Evolutionary conservation across 345 rosid genomes (phyloP).

Genomic region (Crucihimalaya himalaica): DNA sequence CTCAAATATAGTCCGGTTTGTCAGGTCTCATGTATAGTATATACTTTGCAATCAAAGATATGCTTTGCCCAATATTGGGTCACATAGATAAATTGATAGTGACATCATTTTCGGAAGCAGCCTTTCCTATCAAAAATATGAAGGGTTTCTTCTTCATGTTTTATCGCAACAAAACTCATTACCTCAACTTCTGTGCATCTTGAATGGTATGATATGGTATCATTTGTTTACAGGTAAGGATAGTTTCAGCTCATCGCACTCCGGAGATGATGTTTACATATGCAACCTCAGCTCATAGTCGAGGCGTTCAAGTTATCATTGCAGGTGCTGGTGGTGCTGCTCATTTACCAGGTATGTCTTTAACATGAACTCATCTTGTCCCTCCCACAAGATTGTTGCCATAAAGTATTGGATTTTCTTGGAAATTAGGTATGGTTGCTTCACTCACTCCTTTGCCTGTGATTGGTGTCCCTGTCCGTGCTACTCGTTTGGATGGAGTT

Average conservation of each 20-base stretch:
- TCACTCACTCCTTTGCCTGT: constrained; percentile 91
- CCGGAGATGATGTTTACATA: constrained; percentile 88
- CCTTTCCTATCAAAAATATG: background rate
- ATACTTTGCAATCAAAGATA: background rate
- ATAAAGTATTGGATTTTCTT: background rate
- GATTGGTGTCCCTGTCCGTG: constrained; percentile 90
- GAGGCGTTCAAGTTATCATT: constrained; percentile 80
- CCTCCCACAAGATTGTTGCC: background rate
- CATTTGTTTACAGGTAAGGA: constrained; percentile 57
- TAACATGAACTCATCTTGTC: constrained; percentile 21
- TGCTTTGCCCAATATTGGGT: background rate
- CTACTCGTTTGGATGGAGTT: constrained; percentile 79
- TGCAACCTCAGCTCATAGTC: constrained; percentile 66
- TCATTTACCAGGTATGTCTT: constrained; percentile 78
- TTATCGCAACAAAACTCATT: background rate
- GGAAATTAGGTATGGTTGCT: constrained; percentile 82
- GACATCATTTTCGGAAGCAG: background rate
- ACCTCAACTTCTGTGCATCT: background rate
- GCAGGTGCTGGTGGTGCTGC: constrained; percentile 99
- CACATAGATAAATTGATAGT: background rate
- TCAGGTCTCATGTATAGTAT: background rate
- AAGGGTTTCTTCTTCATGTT: background rate
- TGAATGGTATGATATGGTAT: background rate
- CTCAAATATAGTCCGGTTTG: background rate
- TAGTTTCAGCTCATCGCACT: constrained; percentile 91